Conservation (phyloP, 805 yeast species). For the Spathaspora passalidarum region DNA sequence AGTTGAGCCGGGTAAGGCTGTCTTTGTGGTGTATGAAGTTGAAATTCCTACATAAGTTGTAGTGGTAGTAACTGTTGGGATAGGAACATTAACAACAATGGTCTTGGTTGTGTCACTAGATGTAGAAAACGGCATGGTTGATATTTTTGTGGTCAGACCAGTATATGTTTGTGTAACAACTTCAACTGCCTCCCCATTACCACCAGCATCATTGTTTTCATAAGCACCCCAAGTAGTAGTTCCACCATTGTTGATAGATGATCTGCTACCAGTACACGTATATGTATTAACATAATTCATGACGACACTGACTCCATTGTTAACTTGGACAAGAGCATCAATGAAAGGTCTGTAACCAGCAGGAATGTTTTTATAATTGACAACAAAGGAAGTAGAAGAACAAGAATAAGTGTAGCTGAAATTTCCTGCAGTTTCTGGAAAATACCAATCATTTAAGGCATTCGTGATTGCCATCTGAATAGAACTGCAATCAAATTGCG, state of each 20-base stretch:
- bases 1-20: constrained; percentile 16
- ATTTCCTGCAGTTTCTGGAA: constrained; percentile 9
- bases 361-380: constrained; percentile 17
- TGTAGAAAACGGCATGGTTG: constrained; percentile 16
- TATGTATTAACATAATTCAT: constrained; percentile 9
- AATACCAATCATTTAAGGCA: constrained; percentile 17
- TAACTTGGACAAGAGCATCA: constrained; percentile 5
- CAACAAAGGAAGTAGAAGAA: constrained; percentile 3
- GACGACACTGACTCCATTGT: background rate
- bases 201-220: constrained; percentile 8
- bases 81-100: constrained; percentile 20
- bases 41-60: constrained; percentile 6
- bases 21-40: constrained; percentile 10
- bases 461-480: constrained; percentile 15
- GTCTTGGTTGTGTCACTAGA: constrained; percentile 18
- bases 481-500: constrained; percentile 15
- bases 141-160: constrained; percentile 15
- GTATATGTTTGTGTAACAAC: constrained; percentile 19
- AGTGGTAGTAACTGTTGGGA: constrained; percentile 13
- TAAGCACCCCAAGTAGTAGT: constrained; percentile 11
- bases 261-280: constrained; percentile 7
- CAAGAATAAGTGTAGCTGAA: constrained; percentile 11
- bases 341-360: constrained; percentile 22
- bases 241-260: constrained; percentile 11
- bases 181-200: constrained; percentile 12